Evolutionary conservation across 371 early-diverging fungal species (phyloP), one percentile per base, ranked within the genome.

Genomic region (Lichtheimia corymbifera): DNA sequence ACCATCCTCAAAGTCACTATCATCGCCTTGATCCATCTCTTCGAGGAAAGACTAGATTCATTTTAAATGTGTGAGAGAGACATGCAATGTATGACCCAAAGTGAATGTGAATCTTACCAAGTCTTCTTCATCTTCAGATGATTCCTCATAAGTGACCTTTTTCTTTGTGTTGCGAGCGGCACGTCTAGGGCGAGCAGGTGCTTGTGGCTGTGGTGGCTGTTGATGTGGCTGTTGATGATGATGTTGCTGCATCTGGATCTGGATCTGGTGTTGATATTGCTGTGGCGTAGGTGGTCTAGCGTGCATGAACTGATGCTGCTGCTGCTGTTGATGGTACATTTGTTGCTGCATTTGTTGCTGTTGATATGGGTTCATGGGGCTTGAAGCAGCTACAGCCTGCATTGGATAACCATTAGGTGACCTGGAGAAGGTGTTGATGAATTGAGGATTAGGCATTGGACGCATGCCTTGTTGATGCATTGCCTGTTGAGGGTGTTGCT

Each of bases 61-160:
- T 28, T 4, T 28, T n/a, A n/a, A n/a, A 7, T 28, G 28, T 28
- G 28, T 28, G 28, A 5, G 28, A 2, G 28, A 2, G 28, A 28
- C 2, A 28, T 28, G 4, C 28, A 28, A 28, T 28, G 28, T 28
- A 7, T 28, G 28, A 4, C 4, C 4, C 0, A 7, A 7, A 28
- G 7, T 28, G 7, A 7, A 64, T 25, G 27, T 52, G 15, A 12
- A 22, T 47, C 22, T 56, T 40, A 57, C 74, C 62, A 70, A 60
- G 17, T 77, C 80, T 11, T 68, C 74, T 54, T 76, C 75, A 45
- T 76, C 80, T 22, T 80, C 77, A 9, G 80, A 77, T 12, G 80
- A 71, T 44, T 73, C 71, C 17, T 80, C 80, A 28, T 80, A 77
- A 30, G 59, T 59, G 5, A 70, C 68, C 52, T 68, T 75, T 64